Evolutionary conservation across 2,329 filamentous ascomycete species (phyloP), one percentile per base, ranked within the genome.

Genomic region (Aspergillus pseudotamarii): DNA sequence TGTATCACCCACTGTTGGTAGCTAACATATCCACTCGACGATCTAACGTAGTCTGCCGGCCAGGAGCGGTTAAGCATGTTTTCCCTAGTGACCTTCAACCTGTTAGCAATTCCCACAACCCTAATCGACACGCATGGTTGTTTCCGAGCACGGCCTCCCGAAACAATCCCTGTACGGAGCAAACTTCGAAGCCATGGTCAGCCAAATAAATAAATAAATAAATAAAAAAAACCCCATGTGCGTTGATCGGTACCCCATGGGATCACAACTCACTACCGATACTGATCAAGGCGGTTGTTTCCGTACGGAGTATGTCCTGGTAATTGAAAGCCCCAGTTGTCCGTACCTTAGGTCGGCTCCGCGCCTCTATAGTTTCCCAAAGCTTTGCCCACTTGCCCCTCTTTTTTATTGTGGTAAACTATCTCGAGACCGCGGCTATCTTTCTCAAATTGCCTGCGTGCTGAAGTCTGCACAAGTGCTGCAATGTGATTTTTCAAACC

Each of bases 71-170:
- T 51, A 51, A 51, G 46, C 46, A 30, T 41, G 46, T 26, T 41
- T 58, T 54, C 58, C 58, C 51, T 36, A 48, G n/a, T 43, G 46
- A 26, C 34, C 34, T 23, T 38, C 23, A 61, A 63, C 59, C 61
- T 57, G 45, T 59, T n/a, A 57, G 30, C 48, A 59, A 51, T 53
- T 65, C 21, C 51, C 54, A 36, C 38, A 57, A 60, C 58, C 54
- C 51, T 61, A 65, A 67, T 67, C 63, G 63, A 64, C 63, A 64
- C 61, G 61, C 65, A 48, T 65, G 57, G 63, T 65, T 36, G 32
- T 59, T 65, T 58, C 46, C 54, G 59, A 61, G 58, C 58, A 65
- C 57, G 61, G 63, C 63, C 58, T 60, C 43, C 57, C 55, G 55
- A 54, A 51, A 41, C 54, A 45, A 50, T 50, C 51, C 28, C 16